Evolutionary conservation across 164 flowering plant species (phyloP), one percentile per base, ranked within the genome.

Genomic region (Liquidambar formosana): DNA sequence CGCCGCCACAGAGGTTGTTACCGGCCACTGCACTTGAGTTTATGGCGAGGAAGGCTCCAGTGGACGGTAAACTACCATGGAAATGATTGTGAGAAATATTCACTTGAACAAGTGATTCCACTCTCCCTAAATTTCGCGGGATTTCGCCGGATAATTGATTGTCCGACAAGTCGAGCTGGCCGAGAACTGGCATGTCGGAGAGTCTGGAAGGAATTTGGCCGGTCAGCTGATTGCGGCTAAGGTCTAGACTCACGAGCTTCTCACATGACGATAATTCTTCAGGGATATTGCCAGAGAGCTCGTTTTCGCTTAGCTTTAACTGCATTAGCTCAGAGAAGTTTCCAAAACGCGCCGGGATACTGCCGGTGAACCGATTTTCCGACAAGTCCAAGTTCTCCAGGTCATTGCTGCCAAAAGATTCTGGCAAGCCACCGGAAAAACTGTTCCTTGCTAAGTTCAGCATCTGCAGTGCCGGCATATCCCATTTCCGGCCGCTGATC

Each of bases 51-150:
- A 94, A 94, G 0, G 87, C 92, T 44, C 85, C 96, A 5, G 92
- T 85, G 5, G 78, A 63, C 10, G 98, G 97, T 45, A 92, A 73
- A 33, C 75, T 68, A 9, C 96, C 97, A 11, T 75, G 80, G 58
- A 94, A 72, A 57, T 77, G 80, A 63, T 92, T 94, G 77, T 89
- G 77, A 2, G 97, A 92, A 51, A 94, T 66, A 66, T 92, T 94
- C 19, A 92, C 84, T 61, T 82, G 75, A 45, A 86, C 85, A 10
- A 90, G 86, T 0, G 98, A 88, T 26, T 79, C 84, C 12, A 82
- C 78, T n/a, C 64, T 53, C 0, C 92, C 92, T 59, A 89, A 72
- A 63, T 78, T 77, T 3, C 51, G 14, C 6, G 98, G 96, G 18
- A 91, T 83, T 64, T 79, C 74, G 8, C 97, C 96, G 0, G 88